A percentile compares a stretch with the other conserved stretches of the same genome.
Conservation (phyloP, 257 asterid genomes). For the Solanum rostratum region DNA sequence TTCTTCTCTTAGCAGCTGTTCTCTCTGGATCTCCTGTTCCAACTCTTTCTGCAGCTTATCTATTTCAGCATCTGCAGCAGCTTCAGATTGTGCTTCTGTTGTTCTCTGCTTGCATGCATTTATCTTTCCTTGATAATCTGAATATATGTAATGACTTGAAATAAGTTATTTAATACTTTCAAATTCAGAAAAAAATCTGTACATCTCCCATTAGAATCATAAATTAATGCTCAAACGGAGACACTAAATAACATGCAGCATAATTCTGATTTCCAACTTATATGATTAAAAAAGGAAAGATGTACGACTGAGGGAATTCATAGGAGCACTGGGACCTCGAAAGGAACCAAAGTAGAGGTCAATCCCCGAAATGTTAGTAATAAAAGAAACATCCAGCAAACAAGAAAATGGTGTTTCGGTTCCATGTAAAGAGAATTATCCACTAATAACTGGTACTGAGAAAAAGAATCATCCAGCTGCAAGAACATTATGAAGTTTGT, state of each 20-base stretch:
- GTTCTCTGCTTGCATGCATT: slow-evolving; percentile 45
- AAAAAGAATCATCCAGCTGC: background rate
- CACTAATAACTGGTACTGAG: background rate
- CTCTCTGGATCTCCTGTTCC: slow-evolving; percentile 44
- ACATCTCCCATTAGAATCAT: background rate
- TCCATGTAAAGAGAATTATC: background rate
- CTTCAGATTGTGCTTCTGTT: slow-evolving; percentile 36
- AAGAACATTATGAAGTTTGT: background rate
- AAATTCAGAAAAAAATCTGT: background rate
- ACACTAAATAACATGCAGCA: background rate
- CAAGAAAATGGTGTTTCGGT: background rate
- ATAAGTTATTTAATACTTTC: background rate
- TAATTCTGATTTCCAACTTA: background rate
- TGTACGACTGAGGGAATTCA: background rate
- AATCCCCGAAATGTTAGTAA: background rate
- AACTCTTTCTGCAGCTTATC: slow-evolving; percentile 46
- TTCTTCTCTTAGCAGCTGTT: slow-evolving; percentile 45
- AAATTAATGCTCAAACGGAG: background rate
- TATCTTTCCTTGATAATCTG: slow-evolving; percentile 54
- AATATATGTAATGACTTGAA: background rate
- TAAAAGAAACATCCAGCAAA: background rate
- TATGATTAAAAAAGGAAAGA: background rate
- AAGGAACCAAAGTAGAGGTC: background rate
- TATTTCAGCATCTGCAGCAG: slow-evolving; percentile 39
- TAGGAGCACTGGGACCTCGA: background rate